Conservation (phyloP, 129 eudicot species). For the Pseudognaphalium luteoalbum region DNA sequence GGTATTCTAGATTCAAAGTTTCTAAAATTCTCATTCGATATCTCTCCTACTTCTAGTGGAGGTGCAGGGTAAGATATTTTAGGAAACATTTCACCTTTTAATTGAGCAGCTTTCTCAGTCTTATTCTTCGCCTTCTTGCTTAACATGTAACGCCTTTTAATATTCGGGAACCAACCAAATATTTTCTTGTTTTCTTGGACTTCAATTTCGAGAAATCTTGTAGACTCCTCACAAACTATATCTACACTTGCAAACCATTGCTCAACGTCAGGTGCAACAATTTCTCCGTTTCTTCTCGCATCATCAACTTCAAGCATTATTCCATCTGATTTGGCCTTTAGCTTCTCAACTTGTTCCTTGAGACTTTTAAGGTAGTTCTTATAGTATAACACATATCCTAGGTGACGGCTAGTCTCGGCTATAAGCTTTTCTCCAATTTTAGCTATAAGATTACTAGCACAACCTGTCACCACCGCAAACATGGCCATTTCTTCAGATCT, state of each 20-base stretch:
- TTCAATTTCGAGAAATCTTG: conserved; percentile 14
- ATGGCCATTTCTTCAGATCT: conserved; percentile 11
- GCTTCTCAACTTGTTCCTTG: conserved; percentile 20
- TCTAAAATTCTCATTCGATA: conserved; percentile 23
- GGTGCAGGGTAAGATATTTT: conserved; percentile 26
- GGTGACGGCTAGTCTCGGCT: conserved; percentile 26
- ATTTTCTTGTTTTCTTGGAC: conserved; percentile 19
- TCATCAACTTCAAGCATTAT: conserved; percentile 25
- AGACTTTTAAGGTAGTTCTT: conserved; percentile 24
- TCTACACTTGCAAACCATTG: conserved; percentile 25
- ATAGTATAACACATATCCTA: conserved; percentile 31
- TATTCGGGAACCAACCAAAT: conserved; percentile 24
- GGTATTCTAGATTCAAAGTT: conserved; percentile 41
- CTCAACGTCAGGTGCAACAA: conserved; percentile 29
- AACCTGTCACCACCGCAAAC: conserved; percentile 8
- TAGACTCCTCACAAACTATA: conserved; percentile 10
- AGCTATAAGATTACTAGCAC: conserved; percentile 32
- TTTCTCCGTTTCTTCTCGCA: conserved; percentile 38
- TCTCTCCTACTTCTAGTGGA: conserved; percentile 32
- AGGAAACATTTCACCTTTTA: neutral
- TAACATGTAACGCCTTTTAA: conserved; percentile 34
- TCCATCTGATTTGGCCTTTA: conserved; percentile 15
- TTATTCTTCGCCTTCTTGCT: conserved; percentile 37
- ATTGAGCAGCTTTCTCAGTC: conserved; percentile 7
- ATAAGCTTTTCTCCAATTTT: conserved; percentile 33